Evolutionary conservation across 2,329 filamentous ascomycete species (phyloP).

Genomic region (Clonostachys rosea): DNA sequence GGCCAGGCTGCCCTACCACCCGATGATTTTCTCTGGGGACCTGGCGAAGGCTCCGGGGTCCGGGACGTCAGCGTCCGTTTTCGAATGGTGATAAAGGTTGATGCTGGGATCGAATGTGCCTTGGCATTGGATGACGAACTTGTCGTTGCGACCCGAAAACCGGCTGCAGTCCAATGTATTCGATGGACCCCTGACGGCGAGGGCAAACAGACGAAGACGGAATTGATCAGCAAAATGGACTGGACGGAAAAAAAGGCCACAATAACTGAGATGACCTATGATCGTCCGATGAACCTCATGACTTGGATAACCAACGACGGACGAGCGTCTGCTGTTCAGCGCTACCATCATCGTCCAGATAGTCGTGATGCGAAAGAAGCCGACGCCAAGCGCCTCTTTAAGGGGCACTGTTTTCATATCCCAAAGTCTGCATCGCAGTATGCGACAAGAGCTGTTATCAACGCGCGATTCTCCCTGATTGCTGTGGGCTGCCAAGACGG

Average conservation of each 20-base stretch:
- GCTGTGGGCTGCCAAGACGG: constrained; percentile 81
- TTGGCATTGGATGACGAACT: constrained; percentile 90
- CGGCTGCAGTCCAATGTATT: constrained; percentile 94
- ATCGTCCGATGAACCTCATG: constrained; percentile 92
- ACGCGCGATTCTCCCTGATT: constrained; percentile 90
- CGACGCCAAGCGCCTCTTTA: constrained; percentile 67
- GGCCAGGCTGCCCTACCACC: constrained; percentile 49
- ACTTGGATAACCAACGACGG: constrained; percentile 91
- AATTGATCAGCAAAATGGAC: constrained; percentile 80
- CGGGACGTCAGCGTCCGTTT: constrained; percentile 88
- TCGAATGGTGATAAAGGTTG: constrained; percentile 96
- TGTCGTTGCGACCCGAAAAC: constrained; percentile 85
- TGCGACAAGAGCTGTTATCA: constrained; percentile 76
- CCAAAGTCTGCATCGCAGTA: constrained; percentile 55
- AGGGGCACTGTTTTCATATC: constrained; percentile 84
- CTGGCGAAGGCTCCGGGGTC: constrained; percentile 78
- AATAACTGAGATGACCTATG: constrained; percentile 83
- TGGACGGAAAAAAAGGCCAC: constrained; percentile 77
- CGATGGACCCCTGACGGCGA: constrained; percentile 83
- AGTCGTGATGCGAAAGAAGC: constrained; percentile 37
- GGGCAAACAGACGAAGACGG: constrained; percentile 83
- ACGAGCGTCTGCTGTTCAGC: constrained; percentile 85
- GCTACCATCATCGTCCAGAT: constrained; percentile 19
- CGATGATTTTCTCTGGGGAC: constrained; percentile 64
- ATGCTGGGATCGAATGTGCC: constrained; percentile 86